phyloP scores from a whole-genome alignment of 2,329 filamentous ascomycete species.

The Parasarocladium wereldwijsianum region DNA sequence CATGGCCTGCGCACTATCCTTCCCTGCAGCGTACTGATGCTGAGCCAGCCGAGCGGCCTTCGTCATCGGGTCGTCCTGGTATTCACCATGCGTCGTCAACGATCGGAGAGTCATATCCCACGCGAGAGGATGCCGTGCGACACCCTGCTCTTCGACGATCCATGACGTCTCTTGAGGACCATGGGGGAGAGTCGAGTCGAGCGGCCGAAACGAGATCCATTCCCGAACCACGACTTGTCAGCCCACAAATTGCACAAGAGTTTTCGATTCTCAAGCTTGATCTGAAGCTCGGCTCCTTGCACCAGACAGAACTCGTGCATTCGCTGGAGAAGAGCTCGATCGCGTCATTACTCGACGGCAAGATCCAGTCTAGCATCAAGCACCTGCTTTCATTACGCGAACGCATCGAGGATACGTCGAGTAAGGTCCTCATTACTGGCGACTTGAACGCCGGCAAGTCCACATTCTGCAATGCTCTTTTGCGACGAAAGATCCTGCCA shows the following conservation, averaged over 20 bases:
- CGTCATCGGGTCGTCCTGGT: constrained; percentile 45
- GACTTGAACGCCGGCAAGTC: constrained; percentile 97
- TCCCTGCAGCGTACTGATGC: constrained; percentile 53
- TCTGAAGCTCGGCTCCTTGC: constrained; percentile 72
- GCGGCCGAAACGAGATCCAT: constrained; percentile 45
- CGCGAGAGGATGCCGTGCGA: constrained; percentile 19
- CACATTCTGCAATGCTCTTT: constrained; percentile 94
- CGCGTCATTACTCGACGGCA: constrained; percentile 79
- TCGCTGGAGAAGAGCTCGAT: constrained; percentile 87
- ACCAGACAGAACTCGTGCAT: constrained; percentile 83
- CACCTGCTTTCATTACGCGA: constrained; percentile 79
- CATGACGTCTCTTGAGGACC: constrained; percentile 49
- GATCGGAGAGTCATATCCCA: constrained; percentile 28
- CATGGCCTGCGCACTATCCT: constrained; percentile 92
- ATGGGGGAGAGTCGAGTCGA: constrained; percentile 56
- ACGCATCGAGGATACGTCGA: constrained; percentile 91
- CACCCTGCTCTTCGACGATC: constrained; percentile 49
- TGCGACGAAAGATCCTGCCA: constrained; percentile 81
- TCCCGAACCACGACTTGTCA: constrained; percentile 69
- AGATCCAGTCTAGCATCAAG: constrained; percentile 85
- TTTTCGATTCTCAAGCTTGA: constrained; percentile 94
- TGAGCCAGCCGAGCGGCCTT: constrained; percentile 26
- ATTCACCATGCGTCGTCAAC: constrained; percentile 48
- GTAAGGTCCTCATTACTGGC: constrained; percentile 90
- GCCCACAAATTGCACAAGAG: constrained; percentile 85